Evolutionary conservation across 2,329 filamentous ascomycete genomes (phyloP).

Genomic region (Aureobasidium sp.): DNA sequence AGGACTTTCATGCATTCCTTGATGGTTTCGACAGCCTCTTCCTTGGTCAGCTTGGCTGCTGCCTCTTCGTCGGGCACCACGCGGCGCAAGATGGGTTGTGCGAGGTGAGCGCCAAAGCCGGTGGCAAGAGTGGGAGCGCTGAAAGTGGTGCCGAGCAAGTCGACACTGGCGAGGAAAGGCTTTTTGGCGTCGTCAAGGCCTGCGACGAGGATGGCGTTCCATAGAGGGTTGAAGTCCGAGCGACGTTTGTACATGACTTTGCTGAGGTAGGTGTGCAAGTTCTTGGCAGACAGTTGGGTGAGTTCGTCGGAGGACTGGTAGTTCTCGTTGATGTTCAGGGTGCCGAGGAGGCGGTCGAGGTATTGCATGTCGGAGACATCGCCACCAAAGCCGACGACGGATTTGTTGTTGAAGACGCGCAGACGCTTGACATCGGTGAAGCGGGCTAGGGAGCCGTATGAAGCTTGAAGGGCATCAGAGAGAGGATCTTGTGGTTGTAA

Average conservation of each 20-base stretch:
- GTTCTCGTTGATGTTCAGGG: slow-evolving; percentile 81
- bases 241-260: slow-evolving; percentile 96
- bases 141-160: slow-evolving; percentile 90
- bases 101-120: slow-evolving; percentile 87
- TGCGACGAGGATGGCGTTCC: slow-evolving; percentile 90
- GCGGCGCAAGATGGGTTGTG: slow-evolving; percentile 81
- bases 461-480: slow-evolving; percentile 52
- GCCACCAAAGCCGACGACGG: slow-evolving; percentile 88
- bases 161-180: slow-evolving; percentile 86
- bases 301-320: slow-evolving; percentile 51
- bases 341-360: slow-evolving; percentile 82
- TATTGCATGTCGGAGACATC: slow-evolving; percentile 99
- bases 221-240: slow-evolving; percentile 91
- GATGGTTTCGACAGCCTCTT: slow-evolving; percentile 72
- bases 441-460: slow-evolving; percentile 89
- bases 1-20: slow-evolving; percentile 98
- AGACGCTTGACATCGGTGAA: slow-evolving; percentile 97
- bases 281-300: slow-evolving; percentile 68
- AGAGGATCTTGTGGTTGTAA: background rate
- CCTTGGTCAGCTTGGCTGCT: slow-evolving; percentile 62
- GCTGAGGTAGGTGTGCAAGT: slow-evolving; percentile 91
- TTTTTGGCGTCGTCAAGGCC: slow-evolving; percentile 71
- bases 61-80: slow-evolving; percentile 78
- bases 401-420: slow-evolving; percentile 74
- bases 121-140: slow-evolving; percentile 82